Evolutionary conservation across 2,329 filamentous ascomycete genomes (phyloP).

Genomic region (Colletotrichum trifolii): DNA sequence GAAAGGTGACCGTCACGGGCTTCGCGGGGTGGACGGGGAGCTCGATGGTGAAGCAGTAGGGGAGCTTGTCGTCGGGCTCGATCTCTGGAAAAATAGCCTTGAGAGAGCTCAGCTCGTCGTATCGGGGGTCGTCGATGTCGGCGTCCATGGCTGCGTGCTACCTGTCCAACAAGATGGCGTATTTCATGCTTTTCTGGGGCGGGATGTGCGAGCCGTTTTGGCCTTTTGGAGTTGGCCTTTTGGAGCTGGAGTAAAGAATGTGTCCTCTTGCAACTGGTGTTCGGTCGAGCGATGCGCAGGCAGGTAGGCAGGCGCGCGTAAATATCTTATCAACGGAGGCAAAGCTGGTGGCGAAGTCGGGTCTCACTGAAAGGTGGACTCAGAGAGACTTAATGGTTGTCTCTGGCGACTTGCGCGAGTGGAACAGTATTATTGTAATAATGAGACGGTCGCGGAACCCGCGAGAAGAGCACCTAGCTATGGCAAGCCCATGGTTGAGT

Average conservation of each 20-base stretch:
- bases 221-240: not conserved
- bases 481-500: conserved; percentile 14
- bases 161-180: conserved; percentile 12
- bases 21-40: conserved; percentile 66
- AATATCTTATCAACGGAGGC: no score
- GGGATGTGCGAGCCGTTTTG: not conserved
- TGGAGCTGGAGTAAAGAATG: not conserved
- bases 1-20: conserved; percentile 68
- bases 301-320: no score
- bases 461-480: conserved; percentile 35
- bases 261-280: not conserved
- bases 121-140: conserved; percentile 61
- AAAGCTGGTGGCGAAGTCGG: not conserved
- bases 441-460: conserved; percentile 29
- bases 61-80: conserved; percentile 53
- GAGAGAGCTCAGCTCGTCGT: conserved; percentile 69
- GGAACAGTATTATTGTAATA: conserved; percentile 19
- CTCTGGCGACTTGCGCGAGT: no score
- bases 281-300: no score
- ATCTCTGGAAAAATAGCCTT: conserved; percentile 77
- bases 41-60: conserved; percentile 65
- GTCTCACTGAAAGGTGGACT: no score
- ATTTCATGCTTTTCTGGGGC: conserved; percentile 30
- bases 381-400: no score
- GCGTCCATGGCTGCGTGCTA: conserved; percentile 48